Evolutionary conservation across 192 early-diverging fungal species (phyloP).

Genomic region (Podila minutissima): DNA sequence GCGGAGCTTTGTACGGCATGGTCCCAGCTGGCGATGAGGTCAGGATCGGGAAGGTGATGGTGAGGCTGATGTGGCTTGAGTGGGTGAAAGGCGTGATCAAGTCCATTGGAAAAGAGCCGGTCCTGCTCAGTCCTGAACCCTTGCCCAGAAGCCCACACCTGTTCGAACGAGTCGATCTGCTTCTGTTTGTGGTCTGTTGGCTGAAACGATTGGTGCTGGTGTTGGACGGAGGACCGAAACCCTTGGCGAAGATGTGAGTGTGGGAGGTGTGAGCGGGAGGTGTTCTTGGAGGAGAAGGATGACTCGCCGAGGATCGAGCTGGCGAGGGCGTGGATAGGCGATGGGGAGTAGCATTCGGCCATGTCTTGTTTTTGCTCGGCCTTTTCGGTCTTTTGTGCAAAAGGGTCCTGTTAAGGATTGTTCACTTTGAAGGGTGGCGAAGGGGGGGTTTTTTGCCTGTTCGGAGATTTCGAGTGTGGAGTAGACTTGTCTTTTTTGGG

Average conservation of each 20-base stretch:
- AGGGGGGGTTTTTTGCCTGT: no score
- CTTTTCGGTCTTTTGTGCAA: neutral
- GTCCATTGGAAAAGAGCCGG: neutral
- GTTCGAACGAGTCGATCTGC: slow-evolving; percentile 8
- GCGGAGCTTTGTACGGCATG: slow-evolving; percentile 9
- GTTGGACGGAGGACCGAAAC: neutral
- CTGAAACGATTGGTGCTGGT: slow-evolving; percentile 3
- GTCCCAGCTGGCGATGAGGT: slow-evolving; percentile 37
- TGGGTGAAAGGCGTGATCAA: neutral
- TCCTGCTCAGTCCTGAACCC: neutral
- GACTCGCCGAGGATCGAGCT: slow-evolving; percentile 40
- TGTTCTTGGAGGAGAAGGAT: slow-evolving; percentile 8
- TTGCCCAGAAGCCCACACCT: slow-evolving; percentile 24
- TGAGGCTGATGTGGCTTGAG: neutral
- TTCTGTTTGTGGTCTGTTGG: neutral
- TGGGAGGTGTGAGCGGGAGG: neutral
- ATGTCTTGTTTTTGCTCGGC: slow-evolving; percentile 2
- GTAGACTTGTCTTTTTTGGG: no score
- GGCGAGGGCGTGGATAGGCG: slow-evolving; percentile 30
- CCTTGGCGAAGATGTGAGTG: neutral
- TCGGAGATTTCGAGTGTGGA: no score
- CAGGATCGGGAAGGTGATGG: slow-evolving; percentile 22
- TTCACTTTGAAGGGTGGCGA: no score
- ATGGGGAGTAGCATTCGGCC: slow-evolving; percentile 32
- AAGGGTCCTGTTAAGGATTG: neutral